Conservation (phyloP, 257 asterid species). For the Verbascum thapsus region DNA sequence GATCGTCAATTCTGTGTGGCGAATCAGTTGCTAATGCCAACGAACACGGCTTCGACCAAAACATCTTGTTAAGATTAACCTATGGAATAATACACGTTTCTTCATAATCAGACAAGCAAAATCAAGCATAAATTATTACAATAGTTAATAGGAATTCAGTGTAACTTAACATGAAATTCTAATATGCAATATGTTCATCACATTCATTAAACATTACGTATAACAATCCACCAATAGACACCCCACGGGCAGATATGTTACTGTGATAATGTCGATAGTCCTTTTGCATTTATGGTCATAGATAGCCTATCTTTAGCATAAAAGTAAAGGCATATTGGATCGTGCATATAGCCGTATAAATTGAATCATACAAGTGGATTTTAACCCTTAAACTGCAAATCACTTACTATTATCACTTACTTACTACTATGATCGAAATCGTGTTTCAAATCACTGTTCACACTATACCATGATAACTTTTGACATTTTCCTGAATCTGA, state of each 20-base stretch:
- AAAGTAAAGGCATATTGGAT: not conserved
- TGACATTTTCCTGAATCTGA: too few relatives aligned
- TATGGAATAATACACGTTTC: slow-evolving; percentile 25
- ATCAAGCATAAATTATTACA: slow-evolving; percentile 8
- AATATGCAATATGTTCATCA: not conserved
- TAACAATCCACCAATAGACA: not conserved
- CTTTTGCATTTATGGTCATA: not conserved
- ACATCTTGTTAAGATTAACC: slow-evolving; percentile 87
- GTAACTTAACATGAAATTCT: too few relatives aligned
- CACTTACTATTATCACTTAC: too few relatives aligned
- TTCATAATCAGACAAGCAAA: slow-evolving; percentile 10
- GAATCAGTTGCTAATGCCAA: slow-evolving; percentile 79
- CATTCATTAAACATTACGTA: not conserved
- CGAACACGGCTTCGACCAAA: slow-evolving; percentile 87
- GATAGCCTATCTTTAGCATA: not conserved
- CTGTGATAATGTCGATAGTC: not conserved
- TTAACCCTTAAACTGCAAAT: not conserved
- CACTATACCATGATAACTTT: too few relatives aligned
- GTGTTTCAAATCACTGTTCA: too few relatives aligned
- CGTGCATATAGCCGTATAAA: not conserved
- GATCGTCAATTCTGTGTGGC: slow-evolving; percentile 66
- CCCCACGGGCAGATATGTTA: not conserved
- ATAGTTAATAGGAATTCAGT: too few relatives aligned
- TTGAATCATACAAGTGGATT: not conserved
- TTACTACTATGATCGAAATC: too few relatives aligned